These are phyloP conservation scores for Azolla pinnata DNA, from an alignment of 75 land plant species.

Conservation along the genomic window DNA sequence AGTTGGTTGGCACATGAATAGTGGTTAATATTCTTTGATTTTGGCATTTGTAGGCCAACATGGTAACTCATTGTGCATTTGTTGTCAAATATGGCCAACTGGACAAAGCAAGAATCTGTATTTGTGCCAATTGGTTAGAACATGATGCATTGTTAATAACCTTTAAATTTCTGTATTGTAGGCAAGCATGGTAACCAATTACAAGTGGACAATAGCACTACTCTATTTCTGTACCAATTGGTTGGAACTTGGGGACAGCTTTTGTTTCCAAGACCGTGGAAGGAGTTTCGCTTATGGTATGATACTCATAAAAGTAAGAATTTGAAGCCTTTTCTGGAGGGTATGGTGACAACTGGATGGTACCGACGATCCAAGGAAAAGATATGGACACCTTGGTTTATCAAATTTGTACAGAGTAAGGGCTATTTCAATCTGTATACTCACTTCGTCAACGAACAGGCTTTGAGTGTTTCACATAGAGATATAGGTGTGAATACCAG, in stretches of 20 bases:
- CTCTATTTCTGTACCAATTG: conserved; percentile 74
- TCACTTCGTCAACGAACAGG: conserved; percentile 55
- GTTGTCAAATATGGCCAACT: no score
- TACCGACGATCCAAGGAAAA: conserved; percentile 75
- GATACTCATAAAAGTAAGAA: conserved; percentile 65
- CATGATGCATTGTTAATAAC: no score
- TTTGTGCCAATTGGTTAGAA: no score
- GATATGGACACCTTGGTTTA: conserved; percentile 99
- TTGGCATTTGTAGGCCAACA: no score
- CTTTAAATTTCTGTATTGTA: conserved; percentile 2
- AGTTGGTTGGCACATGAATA: no score
- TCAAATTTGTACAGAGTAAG: conserved; percentile 67
- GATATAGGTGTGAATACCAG: conserved; percentile 83
- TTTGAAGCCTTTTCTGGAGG: conserved; percentile 63
- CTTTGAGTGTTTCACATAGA: conserved; percentile 77
- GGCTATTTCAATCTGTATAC: conserved; percentile 90
- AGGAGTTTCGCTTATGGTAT: conserved; percentile 91
- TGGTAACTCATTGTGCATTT: no score
- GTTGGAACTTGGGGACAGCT: conserved; percentile 99
- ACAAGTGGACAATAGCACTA: conserved; percentile 42
- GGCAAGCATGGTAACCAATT: conserved; percentile 53
- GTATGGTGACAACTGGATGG: conserved; percentile 93
- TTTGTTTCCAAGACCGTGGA: conserved; percentile 94
- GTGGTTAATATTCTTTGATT: no score
- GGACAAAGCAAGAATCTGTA: no score